Evolutionary conservation across 805 yeast species (phyloP), one percentile per base, ranked within the genome.

Genomic region (Metschnikowia gelsemii): DNA sequence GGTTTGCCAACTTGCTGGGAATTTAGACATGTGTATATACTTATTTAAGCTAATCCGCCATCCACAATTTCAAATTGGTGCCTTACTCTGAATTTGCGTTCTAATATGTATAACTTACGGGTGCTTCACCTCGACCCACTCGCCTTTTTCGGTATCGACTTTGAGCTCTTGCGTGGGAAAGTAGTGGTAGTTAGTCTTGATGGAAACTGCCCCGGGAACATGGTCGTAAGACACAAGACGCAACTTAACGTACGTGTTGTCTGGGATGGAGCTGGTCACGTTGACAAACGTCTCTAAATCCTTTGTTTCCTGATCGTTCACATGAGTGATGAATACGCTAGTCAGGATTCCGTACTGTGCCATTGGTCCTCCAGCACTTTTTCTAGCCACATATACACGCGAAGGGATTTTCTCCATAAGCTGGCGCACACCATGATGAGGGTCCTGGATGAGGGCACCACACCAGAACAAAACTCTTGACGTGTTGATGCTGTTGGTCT

Each of bases 351-450:
- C 86, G 59, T 85, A 88, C 57, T 85, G 90, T 42, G 80, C 74
- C 13, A 93, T 93, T 6, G 96, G 96, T 0, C 96, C 87, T 5
- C 96, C 96, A 26, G 79, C 75, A 31, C 82, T 75, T 57, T 85
- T 77, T 18, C 80, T 72, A 2, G 88, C 82, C 40, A 88, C 82
- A 57, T 89, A 90, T n/a, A 90, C 93, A 40, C 79, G 80, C 13
- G 91, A 82, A 9, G 95, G 96, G 38, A 87, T 68, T 42, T 76
- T 72, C 39, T 78, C 78, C 76, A 86, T 82, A 27, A 85, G 80
- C 65, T 89, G 96, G 48, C 90, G 78, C 13, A 89, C 96, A 7
- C 93, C 91, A 57, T 85, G 95, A 61, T 88, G 96, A n/a, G 96
- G 96, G 27, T 79, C 75, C 58, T 90, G 97, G 24, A 90, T 62